These are phyloP conservation scores for Trifolium dubium DNA, from an alignment of 306 rosid genomes.

Conservation along the genomic window DNA sequence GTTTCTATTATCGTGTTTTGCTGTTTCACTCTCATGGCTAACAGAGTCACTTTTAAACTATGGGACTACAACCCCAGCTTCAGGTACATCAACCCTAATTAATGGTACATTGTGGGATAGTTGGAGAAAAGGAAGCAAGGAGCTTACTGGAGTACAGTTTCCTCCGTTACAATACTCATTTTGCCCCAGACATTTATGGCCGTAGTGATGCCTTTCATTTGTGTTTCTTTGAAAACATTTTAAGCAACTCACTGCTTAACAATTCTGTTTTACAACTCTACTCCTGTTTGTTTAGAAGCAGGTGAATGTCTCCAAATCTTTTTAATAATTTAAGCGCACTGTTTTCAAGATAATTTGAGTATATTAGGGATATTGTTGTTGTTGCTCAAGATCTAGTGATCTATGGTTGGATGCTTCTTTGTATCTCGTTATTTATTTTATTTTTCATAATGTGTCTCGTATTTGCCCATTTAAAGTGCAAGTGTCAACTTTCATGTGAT, in stretches of 20 bases:
- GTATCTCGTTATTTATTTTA: neutral
- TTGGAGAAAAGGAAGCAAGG: neutral
- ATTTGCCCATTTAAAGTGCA: neutral
- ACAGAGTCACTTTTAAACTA: conserved; percentile 11
- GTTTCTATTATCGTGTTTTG: neutral
- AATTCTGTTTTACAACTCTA: conserved; percentile 6
- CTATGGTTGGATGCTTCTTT: neutral
- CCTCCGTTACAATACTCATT: neutral
- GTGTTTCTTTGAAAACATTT: conserved; percentile 9
- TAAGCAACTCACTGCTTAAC: conserved; percentile 13
- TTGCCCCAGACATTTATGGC: conserved; percentile 10
- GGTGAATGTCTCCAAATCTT: conserved; percentile 20
- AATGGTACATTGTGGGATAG: neutral
- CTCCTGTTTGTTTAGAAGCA: conserved; percentile 15
- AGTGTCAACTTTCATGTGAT: neutral
- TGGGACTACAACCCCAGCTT: neutral
- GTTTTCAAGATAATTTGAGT: neutral
- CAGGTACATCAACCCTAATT: conserved; percentile 8
- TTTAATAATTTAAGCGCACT: neutral
- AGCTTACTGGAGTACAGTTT: conserved; percentile 5
- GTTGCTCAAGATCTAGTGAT: conserved; percentile 16
- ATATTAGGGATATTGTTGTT: conserved; percentile 7
- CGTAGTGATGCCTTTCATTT: neutral
- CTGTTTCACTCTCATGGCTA: neutral
- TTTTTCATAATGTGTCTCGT: neutral